These are phyloP conservation scores for Plasmodium sp. DNA, from an alignment of 169 alveolate species.

Conservation along the genomic window DNA sequence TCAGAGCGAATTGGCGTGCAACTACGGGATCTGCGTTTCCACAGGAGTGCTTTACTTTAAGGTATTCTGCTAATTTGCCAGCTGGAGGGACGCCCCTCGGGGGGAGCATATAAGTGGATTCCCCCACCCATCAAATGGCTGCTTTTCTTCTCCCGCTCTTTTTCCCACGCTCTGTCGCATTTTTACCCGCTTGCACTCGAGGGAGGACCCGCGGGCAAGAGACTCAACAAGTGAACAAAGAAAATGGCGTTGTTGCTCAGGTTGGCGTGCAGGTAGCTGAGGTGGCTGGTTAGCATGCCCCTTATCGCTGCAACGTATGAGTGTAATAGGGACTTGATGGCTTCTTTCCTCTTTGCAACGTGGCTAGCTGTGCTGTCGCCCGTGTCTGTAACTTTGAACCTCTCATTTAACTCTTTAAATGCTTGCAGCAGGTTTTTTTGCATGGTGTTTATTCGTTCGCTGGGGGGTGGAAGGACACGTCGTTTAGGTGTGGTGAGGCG, in stretches of 20 bases:
- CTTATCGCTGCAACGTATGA: constrained; percentile 22
- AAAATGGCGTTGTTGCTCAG: constrained; percentile 25
- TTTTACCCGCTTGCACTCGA: not conserved
- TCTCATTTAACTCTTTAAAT: constrained; percentile 19
- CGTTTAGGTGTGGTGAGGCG: not conserved
- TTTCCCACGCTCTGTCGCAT: not conserved
- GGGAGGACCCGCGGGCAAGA: not conserved
- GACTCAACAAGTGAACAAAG: constrained; percentile 13
- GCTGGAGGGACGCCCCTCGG: not conserved
- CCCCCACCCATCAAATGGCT: not conserved
- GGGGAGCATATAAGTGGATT: not conserved
- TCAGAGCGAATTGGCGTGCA: not conserved
- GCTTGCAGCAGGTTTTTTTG: constrained; percentile 2
- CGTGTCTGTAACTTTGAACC: constrained; percentile 1
- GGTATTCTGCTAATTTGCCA: not conserved
- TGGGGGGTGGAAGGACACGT: not conserved
- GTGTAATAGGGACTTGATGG: constrained; percentile 7
- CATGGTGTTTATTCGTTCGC: constrained; percentile 24
- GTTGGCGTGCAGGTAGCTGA: constrained; percentile 24
- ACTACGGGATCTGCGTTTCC: not conserved
- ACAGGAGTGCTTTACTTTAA: not conserved
- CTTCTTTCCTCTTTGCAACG: constrained; percentile 9
- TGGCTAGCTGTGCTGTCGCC: not conserved
- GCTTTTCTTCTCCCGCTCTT: not conserved
- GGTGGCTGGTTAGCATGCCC: constrained; percentile 4